Evolutionary conservation across 2,329 filamentous ascomycete species (phyloP).

Genomic region (Ceratocystis destructans): DNA sequence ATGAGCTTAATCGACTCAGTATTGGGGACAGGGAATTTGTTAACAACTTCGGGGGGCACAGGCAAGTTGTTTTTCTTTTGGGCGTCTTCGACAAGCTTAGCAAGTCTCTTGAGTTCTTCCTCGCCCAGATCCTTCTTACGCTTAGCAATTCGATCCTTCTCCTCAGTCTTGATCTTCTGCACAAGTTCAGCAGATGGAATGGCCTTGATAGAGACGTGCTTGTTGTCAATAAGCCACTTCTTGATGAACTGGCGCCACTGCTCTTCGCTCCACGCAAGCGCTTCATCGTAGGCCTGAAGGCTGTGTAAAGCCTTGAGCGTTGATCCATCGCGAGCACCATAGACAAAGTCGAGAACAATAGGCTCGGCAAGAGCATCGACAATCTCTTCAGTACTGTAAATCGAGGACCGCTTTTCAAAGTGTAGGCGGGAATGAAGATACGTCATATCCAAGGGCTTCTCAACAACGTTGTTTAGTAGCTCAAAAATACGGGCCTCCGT

Average conservation of each 20-base stretch:
- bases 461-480: constrained; percentile 65
- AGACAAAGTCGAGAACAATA: constrained; percentile 85
- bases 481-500: constrained; percentile 79
- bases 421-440: constrained; percentile 82
- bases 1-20: constrained; percentile 94
- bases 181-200: constrained; percentile 71
- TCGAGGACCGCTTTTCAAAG: constrained; percentile 66
- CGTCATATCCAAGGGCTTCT: constrained; percentile 70
- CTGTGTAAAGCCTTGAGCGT: constrained; percentile 48
- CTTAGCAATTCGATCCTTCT: constrained; percentile 62
- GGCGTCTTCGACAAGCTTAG: constrained; percentile 62
- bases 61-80: constrained; percentile 79
- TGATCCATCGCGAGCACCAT: constrained; percentile 71
- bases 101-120: constrained; percentile 65
- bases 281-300: constrained; percentile 47
- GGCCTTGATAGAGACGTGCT: constrained; percentile 77
- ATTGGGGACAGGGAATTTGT: constrained; percentile 66
- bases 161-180: constrained; percentile 66
- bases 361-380: constrained; percentile 69
- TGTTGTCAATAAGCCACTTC: constrained; percentile 72
- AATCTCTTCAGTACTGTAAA: constrained; percentile 69
- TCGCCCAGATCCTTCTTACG: constrained; percentile 67
- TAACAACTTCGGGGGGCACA: constrained; percentile 70
- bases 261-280: constrained; percentile 68
- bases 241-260: constrained; percentile 74